Conservation (phyloP, 345 rosid genomes). For the Cardiospermum halicacabum region DNA sequence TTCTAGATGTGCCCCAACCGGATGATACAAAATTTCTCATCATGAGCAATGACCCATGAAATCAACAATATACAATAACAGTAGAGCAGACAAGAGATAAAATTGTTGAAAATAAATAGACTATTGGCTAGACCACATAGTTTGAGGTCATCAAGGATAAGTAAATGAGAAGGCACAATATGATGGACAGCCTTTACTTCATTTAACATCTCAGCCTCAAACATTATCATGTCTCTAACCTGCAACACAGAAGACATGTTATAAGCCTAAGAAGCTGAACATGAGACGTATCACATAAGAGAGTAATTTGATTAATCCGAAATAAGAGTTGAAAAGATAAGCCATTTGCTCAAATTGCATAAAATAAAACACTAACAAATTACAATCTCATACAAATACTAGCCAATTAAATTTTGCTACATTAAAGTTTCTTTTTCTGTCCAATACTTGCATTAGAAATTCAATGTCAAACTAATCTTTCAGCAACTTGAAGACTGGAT, state of each 20-base stretch:
- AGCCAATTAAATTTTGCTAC: background rate
- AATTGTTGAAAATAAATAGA: conserved; percentile 3
- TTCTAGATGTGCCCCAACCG: background rate
- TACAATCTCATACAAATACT: background rate
- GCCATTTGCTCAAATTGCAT: background rate
- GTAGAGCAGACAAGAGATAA: too few species aligned
- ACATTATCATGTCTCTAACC: conserved; percentile 6
- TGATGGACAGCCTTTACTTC: background rate
- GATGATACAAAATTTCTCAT: background rate
- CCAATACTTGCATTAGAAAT: background rate
- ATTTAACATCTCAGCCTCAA: background rate
- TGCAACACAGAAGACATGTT: background rate
- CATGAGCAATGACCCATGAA: background rate
- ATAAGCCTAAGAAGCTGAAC: conserved; percentile 7
- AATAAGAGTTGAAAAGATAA: background rate
- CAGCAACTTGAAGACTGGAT: background rate
- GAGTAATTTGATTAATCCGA: background rate
- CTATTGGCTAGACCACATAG: background rate
- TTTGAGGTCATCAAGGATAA: conserved; percentile 2
- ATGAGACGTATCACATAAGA: background rate
- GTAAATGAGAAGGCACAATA: background rate
- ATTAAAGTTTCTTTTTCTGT: background rate
- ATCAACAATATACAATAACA: background rate
- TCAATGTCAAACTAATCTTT: background rate
- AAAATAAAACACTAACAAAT: background rate